Evolutionary conservation across 768 basidiomycete species (phyloP).

Genomic region (Russula sp.): DNA sequence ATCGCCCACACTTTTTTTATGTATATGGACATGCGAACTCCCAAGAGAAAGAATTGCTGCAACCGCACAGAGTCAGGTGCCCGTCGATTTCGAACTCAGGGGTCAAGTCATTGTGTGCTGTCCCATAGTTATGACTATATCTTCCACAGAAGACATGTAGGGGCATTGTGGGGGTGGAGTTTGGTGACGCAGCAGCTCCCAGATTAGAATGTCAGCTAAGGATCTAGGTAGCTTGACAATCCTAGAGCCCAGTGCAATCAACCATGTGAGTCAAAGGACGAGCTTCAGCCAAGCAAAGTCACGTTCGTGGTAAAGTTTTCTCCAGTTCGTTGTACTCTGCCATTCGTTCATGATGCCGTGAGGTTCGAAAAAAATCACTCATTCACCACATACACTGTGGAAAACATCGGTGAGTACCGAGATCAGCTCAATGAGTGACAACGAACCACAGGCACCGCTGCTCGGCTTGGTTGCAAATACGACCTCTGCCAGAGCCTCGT

Average conservation of each 20-base stretch:
- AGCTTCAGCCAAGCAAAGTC: background rate
- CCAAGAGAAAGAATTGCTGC: no score
- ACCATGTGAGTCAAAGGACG: background rate
- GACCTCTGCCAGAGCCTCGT: slow-evolving; percentile 53
- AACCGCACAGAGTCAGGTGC: no score
- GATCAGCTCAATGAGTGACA: background rate
- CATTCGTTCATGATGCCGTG: background rate
- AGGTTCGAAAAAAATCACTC: background rate
- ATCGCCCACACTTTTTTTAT: no score
- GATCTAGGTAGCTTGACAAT: background rate
- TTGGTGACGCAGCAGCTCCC: background rate
- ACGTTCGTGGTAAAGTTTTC: background rate
- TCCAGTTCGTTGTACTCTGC: background rate
- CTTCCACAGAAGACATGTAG: background rate
- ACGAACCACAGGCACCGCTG: slow-evolving; percentile 74
- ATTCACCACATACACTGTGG: background rate
- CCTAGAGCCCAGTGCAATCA: background rate
- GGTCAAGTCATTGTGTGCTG: no score
- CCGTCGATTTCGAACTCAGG: no score
- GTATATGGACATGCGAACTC: no score
- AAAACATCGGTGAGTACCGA: background rate
- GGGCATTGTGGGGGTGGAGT: background rate
- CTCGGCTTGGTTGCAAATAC: slow-evolving; percentile 84
- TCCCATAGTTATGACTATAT: background rate
- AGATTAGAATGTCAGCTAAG: background rate